Percentiles rank a stretch among this genome's conserved stretches.
phyloP scores from a whole-genome alignment of 129 eudicot genomes.

The Lactuca saligna region DNA sequence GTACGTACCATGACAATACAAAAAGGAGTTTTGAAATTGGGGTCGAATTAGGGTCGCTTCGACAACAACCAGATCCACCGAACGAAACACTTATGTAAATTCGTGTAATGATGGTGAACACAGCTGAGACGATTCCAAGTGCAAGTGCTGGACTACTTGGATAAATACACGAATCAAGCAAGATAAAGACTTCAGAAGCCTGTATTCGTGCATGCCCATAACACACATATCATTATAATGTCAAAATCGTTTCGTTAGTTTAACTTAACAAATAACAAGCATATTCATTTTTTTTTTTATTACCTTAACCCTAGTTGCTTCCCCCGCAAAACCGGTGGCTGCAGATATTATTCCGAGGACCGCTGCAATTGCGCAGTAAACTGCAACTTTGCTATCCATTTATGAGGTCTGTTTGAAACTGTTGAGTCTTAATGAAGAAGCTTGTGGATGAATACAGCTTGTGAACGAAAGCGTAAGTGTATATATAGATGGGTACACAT shows the following conservation, averaged over 20 bases:
- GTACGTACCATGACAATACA: constrained; percentile 30
- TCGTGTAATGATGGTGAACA: constrained; percentile 26
- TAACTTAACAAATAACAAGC: not conserved
- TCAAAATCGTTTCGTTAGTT: not conserved
- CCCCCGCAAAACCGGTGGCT: constrained; percentile 35
- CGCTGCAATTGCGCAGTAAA: constrained; percentile 17
- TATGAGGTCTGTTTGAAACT: not conserved
- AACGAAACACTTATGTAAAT: constrained; percentile 33
- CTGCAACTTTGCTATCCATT: constrained; percentile 28
- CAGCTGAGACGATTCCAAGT: constrained; percentile 35
- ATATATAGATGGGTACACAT: constrained; percentile 8
- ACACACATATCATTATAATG: not conserved
- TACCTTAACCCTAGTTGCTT: constrained; percentile 35
- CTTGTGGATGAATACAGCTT: not conserved
- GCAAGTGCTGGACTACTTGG: constrained; percentile 40
- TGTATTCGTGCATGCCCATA: constrained; percentile 2
- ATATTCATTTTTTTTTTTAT: not conserved
- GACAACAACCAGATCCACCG: constrained; percentile 32
- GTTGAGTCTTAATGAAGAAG: constrained; percentile 15
- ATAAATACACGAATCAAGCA: constrained; percentile 19
- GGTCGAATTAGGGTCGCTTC: constrained; percentile 17
- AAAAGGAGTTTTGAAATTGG: constrained; percentile 32
- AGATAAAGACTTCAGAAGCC: constrained; percentile 28
- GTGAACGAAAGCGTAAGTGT: not conserved
- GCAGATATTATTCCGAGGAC: constrained; percentile 35